Base-by-base conservation (phyloP, 768 basidiomycete genomes). In the Hericium rajendrae region DNA sequence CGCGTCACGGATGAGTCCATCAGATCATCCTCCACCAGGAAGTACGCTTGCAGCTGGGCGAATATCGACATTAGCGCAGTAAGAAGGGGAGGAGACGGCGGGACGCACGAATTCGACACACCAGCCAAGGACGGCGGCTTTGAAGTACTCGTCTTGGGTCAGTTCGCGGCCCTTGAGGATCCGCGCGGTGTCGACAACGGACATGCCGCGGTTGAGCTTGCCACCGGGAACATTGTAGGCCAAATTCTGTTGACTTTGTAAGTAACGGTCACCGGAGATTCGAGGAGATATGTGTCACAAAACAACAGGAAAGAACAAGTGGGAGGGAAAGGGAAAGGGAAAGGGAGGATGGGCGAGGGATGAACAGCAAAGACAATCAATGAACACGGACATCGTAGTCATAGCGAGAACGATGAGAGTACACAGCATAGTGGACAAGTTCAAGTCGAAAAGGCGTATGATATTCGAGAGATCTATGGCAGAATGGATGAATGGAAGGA, bases 1-100 rank as follows among this genome's bases (percentile, higher is more conserved):
- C 95, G 87, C 11, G 95, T 97, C 64, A 98, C 86, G 50, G 89
- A 91, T 18, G 79, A 70, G 68, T 99, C 95, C 97, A 99, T 99
- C 66, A 98, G 94, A 71, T 98, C 95, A 72, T 99, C 92, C 4
- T 91, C 81, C 56, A 97, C 92, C 56, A 98, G 83, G 85, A 98
- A 97, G 73, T 87, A 97, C 0, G 93, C 94, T 85, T 98, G 95
- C 8, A 99, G 82, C 92, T 95, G 65, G 6, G 37, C 22, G 15
- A 38, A 13, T 16, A 32, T 26, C 15, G 13, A 51, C 24, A 13
- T 22, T 32, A 11, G 16, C 20, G 28, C 16, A 15, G 10, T 50
- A 38, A 3, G 43, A 24, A 11, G 15, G 1, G 48, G 3, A 40
- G 32, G 55, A 38, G 13, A 26, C 48, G 32, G 28, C 26, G 18